Evolutionary conservation across 176 grass and related monocot genomes (phyloP), one percentile per base, ranked within the genome.

Genomic region (Pontederia paniculata): DNA sequence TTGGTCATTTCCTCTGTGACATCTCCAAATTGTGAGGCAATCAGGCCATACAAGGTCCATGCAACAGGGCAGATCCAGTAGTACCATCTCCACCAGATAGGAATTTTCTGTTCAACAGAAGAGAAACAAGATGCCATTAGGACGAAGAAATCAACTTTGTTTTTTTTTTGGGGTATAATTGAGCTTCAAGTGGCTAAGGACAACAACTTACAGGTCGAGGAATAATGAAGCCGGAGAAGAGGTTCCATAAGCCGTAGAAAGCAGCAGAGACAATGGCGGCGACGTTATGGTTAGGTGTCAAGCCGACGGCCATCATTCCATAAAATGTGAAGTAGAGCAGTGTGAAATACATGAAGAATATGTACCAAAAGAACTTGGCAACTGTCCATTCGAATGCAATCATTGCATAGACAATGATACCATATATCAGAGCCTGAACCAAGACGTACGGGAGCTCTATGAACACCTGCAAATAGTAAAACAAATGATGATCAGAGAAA

Each of bases 291-390:
- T 88, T 85, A 15, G 89, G 84, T 2, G 78, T 95, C 68, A 88
- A 77, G 41, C 78, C 79, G 2, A 89, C 90, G 0, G 85, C 82
- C 90, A 86, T 89, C 90, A 96, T 96, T 8, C 85, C 90, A 6
- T 96, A 96, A 62, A 83, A 86, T 21, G 85, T 96, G 75, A 84
- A 88, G 69, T 95, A 95, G 9, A 84, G 65, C 48, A 95, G 58
- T 4, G 84, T 85, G 81, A 89, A 86, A 82, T 85, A 96, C 85
- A 89, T 96, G 78, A 96, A 96, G 79, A 89, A 96, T 13, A 89
- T 9, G 58, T 86, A 89, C 82, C 85, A 89, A 43, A 96, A 78
- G 81, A 95, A 95, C 72, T 88, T 95, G 41, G 64, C 75, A 53
- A 48, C 84, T 2, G 74, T 84, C 89, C 89, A 95, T 48, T 88